These are phyloP conservation scores for Naganishia onofrii DNA, from an alignment of 768 basidiomycete species.

Conservation along the genomic window DNA sequence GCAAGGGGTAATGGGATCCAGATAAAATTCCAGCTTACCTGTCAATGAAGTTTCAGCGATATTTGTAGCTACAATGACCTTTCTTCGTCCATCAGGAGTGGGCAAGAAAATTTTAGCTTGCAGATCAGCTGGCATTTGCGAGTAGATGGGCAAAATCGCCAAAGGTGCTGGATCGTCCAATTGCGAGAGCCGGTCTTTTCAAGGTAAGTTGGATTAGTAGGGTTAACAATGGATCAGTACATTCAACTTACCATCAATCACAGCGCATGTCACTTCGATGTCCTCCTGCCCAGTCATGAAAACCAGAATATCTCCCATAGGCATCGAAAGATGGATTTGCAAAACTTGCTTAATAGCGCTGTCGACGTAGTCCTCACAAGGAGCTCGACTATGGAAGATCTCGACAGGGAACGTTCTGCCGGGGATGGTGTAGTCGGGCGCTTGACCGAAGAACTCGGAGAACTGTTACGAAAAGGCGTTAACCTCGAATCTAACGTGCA, in stretches of 20 bases:
- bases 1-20: slow-evolving; percentile 22
- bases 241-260: slow-evolving; percentile 69
- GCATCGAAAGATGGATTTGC: slow-evolving; percentile 89
- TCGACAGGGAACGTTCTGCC: slow-evolving; percentile 97
- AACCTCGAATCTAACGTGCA: background rate
- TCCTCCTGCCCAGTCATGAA: slow-evolving; percentile 98
- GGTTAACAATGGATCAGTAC: background rate
- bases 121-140: slow-evolving; percentile 98
- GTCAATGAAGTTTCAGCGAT: slow-evolving; percentile 98
- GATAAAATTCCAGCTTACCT: slow-evolving; percentile 54
- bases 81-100: slow-evolving; percentile 86
- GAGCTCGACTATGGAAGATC: slow-evolving; percentile 90
- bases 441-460: slow-evolving; percentile 90
- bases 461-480: slow-evolving; percentile 59
- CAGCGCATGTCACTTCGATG: slow-evolving; percentile 94
- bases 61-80: slow-evolving; percentile 97
- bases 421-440: slow-evolving; percentile 89
- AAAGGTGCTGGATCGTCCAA: slow-evolving; percentile 85
- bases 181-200: slow-evolving; percentile 79
- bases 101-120: slow-evolving; percentile 98
- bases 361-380: slow-evolving; percentile 98
- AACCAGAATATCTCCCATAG: slow-evolving; percentile 85
- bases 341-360: slow-evolving; percentile 96
- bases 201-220: slow-evolving; percentile 20
- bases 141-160: slow-evolving; percentile 95